Conservation (phyloP, 2,329 filamentous ascomycete species). For the Colletotrichum salicis region DNA sequence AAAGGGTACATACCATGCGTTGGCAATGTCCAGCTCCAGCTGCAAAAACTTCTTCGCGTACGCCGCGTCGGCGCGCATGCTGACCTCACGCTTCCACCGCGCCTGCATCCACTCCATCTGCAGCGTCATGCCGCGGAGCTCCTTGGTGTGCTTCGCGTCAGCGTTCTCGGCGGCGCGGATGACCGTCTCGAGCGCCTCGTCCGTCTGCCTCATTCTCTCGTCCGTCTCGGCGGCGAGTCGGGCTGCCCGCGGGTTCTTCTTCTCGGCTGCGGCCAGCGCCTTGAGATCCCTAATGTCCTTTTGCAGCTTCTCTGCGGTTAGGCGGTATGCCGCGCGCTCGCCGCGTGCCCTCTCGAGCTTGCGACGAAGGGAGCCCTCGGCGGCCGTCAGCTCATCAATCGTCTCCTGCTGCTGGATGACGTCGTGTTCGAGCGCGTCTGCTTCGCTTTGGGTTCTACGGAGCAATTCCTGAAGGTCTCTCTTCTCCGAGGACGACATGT, state of each 20-base stretch:
- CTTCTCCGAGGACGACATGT: conserved; percentile 49
- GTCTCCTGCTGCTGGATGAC: conserved; percentile 75
- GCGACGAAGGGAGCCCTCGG: conserved; percentile 69
- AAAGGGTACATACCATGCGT: conserved; percentile 83
- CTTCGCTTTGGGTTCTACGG: conserved; percentile 70
- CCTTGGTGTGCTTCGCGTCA: conserved; percentile 76
- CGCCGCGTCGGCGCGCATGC: conserved; percentile 81
- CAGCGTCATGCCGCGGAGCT: conserved; percentile 83
- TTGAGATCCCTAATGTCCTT: conserved; percentile 60
- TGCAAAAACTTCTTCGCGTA: conserved; percentile 89
- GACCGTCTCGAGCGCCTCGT: conserved; percentile 67
- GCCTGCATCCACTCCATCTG: conserved; percentile 93
- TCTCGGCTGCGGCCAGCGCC: conserved; percentile 49
- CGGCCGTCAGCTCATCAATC: conserved; percentile 65
- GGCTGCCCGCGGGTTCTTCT: conserved; percentile 41
- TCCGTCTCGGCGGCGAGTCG: conserved; percentile 45
- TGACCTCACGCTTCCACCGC: conserved; percentile 81
- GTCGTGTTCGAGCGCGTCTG: conserved; percentile 77
- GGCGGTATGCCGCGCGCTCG: conserved; percentile 68
- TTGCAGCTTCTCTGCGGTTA: conserved; percentile 65
- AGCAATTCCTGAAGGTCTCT: conserved; percentile 70
- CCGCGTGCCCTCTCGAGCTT: conserved; percentile 78
- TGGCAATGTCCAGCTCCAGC: conserved; percentile 82
- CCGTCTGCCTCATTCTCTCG: conserved; percentile 50
- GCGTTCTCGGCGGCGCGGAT: conserved; percentile 69